These are phyloP conservation scores for Boehmeria nivea DNA, from an alignment of 306 rosid species.

Conservation along the genomic window DNA sequence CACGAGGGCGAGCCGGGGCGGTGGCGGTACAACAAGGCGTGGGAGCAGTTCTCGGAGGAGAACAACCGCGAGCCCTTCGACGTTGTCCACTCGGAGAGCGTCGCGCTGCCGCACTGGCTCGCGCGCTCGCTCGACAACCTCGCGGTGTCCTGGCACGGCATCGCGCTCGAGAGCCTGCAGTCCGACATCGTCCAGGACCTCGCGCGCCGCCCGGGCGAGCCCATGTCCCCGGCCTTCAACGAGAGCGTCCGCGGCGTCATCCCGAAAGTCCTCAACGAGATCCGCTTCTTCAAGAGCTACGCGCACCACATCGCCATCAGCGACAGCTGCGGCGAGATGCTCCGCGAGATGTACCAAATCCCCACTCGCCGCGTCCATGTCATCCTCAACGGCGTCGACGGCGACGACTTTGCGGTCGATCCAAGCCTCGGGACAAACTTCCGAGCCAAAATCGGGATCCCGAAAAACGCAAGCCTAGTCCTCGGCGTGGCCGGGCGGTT, in stretches of 20 bases:
- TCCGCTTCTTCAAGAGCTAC: conserved; percentile 74
- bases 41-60: conserved; percentile 69
- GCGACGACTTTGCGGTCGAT: conserved; percentile 49
- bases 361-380: conserved; percentile 77
- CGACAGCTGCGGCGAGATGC: conserved; percentile 91
- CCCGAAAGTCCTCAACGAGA: conserved; percentile 77
- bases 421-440: conserved; percentile 44
- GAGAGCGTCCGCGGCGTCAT: conserved; percentile 57
- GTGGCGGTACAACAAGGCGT: conserved; percentile 93
- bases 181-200: conserved; percentile 79
- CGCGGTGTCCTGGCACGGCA: conserved; percentile 96
- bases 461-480: conserved; percentile 59
- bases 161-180: conserved; percentile 85
- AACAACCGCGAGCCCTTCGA: conserved; percentile 50
- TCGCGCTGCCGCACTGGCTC: conserved; percentile 78
- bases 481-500: conserved; percentile 94
- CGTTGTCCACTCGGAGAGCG: conserved; percentile 93
- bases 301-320: conserved; percentile 85
- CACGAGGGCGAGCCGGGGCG: conserved; percentile 85
- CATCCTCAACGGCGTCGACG: conserved; percentile 81
- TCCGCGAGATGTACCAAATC: conserved; percentile 81
- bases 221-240: conserved; percentile 57
- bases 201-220: conserved; percentile 43
- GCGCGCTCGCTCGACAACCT: conserved; percentile 64
- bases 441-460: conserved; percentile 50